These are phyloP conservation scores for Alternaria gaisen DNA, from an alignment of 2,329 filamentous ascomycete genomes.

Conservation along the genomic window DNA sequence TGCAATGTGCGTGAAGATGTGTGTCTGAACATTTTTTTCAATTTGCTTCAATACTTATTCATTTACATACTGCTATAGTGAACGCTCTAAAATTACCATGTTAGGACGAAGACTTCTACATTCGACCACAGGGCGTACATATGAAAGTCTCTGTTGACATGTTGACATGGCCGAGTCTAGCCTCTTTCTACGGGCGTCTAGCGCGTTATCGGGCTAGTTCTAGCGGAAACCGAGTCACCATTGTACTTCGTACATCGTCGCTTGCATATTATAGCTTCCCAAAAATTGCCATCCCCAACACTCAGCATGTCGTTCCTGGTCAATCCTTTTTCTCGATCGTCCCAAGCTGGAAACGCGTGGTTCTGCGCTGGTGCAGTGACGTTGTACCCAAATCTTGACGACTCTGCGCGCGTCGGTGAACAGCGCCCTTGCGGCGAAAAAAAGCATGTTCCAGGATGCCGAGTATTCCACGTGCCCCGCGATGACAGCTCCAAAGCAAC, in stretches of 20 bases:
- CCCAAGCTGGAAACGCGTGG: constrained; percentile 35
- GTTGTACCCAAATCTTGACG: constrained; percentile 31
- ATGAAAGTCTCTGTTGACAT: constrained; percentile 9
- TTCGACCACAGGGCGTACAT: constrained; percentile 14
- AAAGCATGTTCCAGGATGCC: constrained; percentile 28
- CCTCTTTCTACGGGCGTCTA: neutral
- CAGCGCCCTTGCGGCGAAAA: constrained; percentile 25
- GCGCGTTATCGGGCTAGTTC: neutral
- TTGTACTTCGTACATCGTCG: neutral
- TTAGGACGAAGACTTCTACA: neutral
- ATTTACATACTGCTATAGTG: neutral
- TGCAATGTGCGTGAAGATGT: neutral
- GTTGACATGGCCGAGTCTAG: constrained; percentile 5
- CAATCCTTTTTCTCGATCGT: constrained; percentile 32
- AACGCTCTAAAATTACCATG: neutral
- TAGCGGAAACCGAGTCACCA: neutral
- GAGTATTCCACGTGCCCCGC: constrained; percentile 35
- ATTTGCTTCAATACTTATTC: neutral
- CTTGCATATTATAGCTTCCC: constrained; percentile 1
- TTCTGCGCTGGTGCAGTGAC: constrained; percentile 32
- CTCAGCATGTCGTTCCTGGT: constrained; percentile 28
- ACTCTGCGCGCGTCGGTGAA: constrained; percentile 23
- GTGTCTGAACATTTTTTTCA: neutral
- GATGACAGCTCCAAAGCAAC: constrained; percentile 30
- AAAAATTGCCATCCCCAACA: neutral